Evolutionary conservation across 1,139 yeast species (phyloP).

Genomic region (Geotrichum carabidarum): DNA sequence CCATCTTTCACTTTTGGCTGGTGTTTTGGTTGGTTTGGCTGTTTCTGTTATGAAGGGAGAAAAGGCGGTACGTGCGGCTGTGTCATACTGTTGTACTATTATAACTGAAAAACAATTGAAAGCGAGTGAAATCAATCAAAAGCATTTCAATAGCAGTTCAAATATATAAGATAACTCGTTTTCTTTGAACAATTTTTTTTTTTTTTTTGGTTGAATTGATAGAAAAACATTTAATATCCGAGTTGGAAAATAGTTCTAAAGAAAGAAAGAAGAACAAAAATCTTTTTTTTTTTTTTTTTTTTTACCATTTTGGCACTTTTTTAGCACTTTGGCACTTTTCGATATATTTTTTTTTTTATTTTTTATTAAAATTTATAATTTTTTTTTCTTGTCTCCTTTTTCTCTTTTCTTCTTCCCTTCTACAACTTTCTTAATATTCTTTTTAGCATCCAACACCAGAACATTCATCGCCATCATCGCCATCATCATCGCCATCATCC

Average conservation of each 20-base stretch:
- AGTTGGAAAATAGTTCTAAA: not conserved
- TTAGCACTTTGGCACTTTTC: not conserved
- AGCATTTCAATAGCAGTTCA: no score
- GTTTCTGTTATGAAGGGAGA: no score
- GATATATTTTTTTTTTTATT: not conserved
- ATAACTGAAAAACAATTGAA: no score
- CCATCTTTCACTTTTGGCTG: no score
- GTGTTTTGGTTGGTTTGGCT: no score
- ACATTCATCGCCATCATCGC: not conserved
- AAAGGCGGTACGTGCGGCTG: no score
- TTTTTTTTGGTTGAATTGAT: no score
- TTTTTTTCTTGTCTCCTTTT: conserved; percentile 1
- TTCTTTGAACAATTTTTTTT: no score
- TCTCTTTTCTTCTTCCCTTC: conserved; percentile 1
- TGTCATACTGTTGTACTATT: no score
- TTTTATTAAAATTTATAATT: not conserved
- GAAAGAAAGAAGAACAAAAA: not conserved
- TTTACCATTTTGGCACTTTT: not conserved
- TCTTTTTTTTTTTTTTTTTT: not conserved
- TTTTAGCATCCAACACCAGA: not conserved
- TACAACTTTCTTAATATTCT: not conserved
- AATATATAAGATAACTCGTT: no score
- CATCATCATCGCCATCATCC: not conserved
- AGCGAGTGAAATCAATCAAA: no score
- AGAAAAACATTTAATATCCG: no score